A percentile compares a stretch with the other conserved stretches of the same genome.
Evolutionary conservation across 371 early-diverging fungal genomes (phyloP).

Genomic region (Nosema granulosis): DNA sequence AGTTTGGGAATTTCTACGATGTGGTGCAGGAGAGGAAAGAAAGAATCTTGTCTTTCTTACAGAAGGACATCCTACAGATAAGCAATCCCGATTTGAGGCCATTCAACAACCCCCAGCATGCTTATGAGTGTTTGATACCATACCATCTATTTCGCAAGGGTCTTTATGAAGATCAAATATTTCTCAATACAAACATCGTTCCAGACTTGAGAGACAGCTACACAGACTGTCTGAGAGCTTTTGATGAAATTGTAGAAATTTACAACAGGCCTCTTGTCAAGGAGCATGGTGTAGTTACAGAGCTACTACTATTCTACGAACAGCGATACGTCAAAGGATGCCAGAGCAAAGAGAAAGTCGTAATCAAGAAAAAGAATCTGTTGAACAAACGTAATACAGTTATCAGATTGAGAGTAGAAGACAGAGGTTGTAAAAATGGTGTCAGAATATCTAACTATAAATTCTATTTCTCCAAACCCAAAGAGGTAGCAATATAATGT

Average conservation of each 20-base stretch:
- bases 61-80: slow-evolving; percentile 61
- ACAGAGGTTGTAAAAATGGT: background rate
- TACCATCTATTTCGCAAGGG: slow-evolving; percentile 60
- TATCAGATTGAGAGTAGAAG: slow-evolving; percentile 22
- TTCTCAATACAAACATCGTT: slow-evolving; percentile 36
- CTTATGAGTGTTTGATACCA: slow-evolving; percentile 64
- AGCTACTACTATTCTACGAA: slow-evolving; percentile 33
- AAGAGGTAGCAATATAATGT: no score
- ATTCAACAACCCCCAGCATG: slow-evolving; percentile 59
- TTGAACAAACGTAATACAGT: slow-evolving; percentile 29
- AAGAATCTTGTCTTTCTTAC: slow-evolving; percentile 51
- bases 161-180: slow-evolving; percentile 63
- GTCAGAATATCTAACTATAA: slow-evolving; percentile 12
- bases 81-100: slow-evolving; percentile 56
- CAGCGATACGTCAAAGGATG: slow-evolving; percentile 11
- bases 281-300: slow-evolving; percentile 18
- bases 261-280: background rate
- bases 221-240: background rate
- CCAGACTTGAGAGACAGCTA: no score
- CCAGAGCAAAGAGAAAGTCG: background rate
- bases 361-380: slow-evolving; percentile 3
- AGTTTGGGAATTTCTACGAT: slow-evolving; percentile 43
- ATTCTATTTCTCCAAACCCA: slow-evolving; percentile 15
- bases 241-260: background rate
- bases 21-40: slow-evolving; percentile 42